Evolutionary conservation across 2,329 filamentous ascomycete species (phyloP).

Genomic region (Biscogniauxia marginata): DNA sequence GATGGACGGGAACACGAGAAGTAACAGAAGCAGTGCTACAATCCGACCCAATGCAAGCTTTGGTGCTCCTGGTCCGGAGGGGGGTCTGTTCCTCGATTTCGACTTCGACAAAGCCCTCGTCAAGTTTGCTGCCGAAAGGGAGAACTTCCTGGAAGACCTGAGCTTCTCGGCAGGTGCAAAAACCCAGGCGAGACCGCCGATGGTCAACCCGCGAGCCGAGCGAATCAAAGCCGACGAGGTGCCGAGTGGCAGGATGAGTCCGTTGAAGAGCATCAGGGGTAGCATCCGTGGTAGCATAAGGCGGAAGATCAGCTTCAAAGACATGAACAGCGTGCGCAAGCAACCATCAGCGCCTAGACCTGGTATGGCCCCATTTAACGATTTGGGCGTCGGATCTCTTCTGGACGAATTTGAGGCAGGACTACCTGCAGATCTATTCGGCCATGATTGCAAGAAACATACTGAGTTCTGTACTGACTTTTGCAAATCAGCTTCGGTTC

Average conservation of each 20-base stretch:
- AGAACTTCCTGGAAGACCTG: slow-evolving; percentile 89
- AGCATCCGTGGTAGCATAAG: slow-evolving; percentile 81
- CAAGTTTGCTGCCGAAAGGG: slow-evolving; percentile 94
- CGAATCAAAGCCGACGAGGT: slow-evolving; percentile 75
- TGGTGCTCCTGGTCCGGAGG: slow-evolving; percentile 31
- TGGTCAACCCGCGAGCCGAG: slow-evolving; percentile 77
- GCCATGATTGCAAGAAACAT: slow-evolving; percentile 23
- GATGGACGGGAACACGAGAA: slow-evolving; percentile 55
- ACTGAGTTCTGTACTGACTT: slow-evolving; percentile 31
- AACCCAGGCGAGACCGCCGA: slow-evolving; percentile 65
- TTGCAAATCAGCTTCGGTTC: slow-evolving; percentile 51
- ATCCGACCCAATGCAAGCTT: slow-evolving; percentile 48
- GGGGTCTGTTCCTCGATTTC: slow-evolving; percentile 58
- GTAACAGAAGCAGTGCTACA: slow-evolving; percentile 66
- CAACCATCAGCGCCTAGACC: slow-evolving; percentile 74
- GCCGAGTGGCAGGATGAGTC: slow-evolving; percentile 51
- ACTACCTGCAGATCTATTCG: slow-evolving; percentile 21
- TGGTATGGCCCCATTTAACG: slow-evolving; percentile 52
- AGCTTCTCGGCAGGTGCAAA: slow-evolving; percentile 84
- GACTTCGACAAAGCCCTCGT: slow-evolving; percentile 92
- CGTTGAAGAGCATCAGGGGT: slow-evolving; percentile 58
- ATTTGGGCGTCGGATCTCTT: slow-evolving; percentile 13
- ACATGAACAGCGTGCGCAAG: slow-evolving; percentile 93
- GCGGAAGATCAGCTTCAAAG: slow-evolving; percentile 86
- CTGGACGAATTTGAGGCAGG: slow-evolving; percentile 21